phyloP scores from a whole-genome alignment of 2,329 filamentous ascomycete genomes.

The Fusarium pseudonygamai region DNA sequence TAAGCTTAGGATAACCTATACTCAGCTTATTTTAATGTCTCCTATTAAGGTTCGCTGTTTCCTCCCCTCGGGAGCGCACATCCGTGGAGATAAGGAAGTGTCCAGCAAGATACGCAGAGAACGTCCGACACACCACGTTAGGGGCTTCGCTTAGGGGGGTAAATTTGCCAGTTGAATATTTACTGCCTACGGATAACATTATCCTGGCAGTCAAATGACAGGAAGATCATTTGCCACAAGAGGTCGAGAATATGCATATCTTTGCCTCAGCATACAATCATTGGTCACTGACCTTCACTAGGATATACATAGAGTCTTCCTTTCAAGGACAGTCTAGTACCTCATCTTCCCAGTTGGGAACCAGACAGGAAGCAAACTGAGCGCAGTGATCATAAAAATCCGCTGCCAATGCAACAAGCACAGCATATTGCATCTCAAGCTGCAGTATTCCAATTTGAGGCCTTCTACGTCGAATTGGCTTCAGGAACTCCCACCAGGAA shows the following conservation, averaged over 20 bases:
- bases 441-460: background rate
- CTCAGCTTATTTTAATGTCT: too few relatives aligned
- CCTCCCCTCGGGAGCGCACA: background rate
- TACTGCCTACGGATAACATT: background rate
- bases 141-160: background rate
- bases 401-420: background rate
- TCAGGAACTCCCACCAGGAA: accelerated
- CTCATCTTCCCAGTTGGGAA: accelerated
- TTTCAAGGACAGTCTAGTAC: accelerated
- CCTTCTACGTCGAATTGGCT: accelerated
- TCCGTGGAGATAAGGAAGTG: background rate
- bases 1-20: too few relatives aligned
- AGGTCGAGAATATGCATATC: accelerated
- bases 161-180: background rate
- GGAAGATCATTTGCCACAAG: background rate
- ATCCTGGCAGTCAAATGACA: background rate
- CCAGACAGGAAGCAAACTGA: too few relatives aligned
- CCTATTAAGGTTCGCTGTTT: too few relatives aligned
- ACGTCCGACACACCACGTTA: accelerated
- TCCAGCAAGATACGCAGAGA: background rate
- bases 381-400: background rate
- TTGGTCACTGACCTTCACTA: accelerated
- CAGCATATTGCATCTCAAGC: accelerated
- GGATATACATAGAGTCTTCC: accelerated
- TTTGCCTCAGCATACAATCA: accelerated